Conservation (phyloP, 805 yeast genomes). For the Candida stauntonica region DNA sequence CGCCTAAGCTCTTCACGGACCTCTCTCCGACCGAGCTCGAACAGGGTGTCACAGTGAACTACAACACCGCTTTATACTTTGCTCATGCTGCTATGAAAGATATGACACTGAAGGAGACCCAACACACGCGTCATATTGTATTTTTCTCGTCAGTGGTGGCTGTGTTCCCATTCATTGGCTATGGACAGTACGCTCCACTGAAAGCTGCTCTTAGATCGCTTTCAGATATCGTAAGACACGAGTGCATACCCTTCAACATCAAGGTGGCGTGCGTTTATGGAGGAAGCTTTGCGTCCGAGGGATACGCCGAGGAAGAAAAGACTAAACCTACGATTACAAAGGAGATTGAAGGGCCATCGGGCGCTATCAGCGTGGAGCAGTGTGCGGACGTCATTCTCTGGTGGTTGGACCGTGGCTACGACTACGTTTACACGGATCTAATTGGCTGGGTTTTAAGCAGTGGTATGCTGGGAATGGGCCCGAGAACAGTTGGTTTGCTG, state of each 20-base stretch:
- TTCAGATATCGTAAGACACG: conserved; percentile 78
- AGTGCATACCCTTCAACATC: conserved; percentile 60
- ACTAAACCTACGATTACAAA: conserved; percentile 85
- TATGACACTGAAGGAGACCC: conserved; percentile 18
- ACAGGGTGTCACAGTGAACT: conserved; percentile 63
- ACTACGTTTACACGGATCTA: conserved; percentile 74
- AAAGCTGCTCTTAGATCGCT: conserved; percentile 79
- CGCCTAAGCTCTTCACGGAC: conserved; percentile 75
- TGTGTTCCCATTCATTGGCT: conserved; percentile 86
- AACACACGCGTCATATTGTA: conserved; percentile 45
- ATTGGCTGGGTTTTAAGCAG: conserved; percentile 79
- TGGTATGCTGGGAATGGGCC: conserved; percentile 63
- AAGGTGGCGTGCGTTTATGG: conserved; percentile 76
- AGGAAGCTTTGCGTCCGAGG: conserved; percentile 89
- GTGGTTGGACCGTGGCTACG: conserved; percentile 58
- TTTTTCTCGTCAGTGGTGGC: conserved; percentile 76
- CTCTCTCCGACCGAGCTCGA: conserved; percentile 53
- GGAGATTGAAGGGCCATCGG: conserved; percentile 79
- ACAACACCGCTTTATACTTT: conserved; percentile 65
- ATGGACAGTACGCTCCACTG: conserved; percentile 83
- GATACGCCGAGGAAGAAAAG: conserved; percentile 71
- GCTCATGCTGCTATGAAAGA: conserved; percentile 59
- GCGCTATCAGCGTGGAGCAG: conserved; percentile 58
- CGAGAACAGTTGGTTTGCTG: conserved; percentile 53
- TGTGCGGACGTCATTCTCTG: conserved; percentile 61